phyloP scores from a whole-genome alignment of 2,329 filamentous ascomycete genomes.

The Zymoseptoria crescenta region DNA sequence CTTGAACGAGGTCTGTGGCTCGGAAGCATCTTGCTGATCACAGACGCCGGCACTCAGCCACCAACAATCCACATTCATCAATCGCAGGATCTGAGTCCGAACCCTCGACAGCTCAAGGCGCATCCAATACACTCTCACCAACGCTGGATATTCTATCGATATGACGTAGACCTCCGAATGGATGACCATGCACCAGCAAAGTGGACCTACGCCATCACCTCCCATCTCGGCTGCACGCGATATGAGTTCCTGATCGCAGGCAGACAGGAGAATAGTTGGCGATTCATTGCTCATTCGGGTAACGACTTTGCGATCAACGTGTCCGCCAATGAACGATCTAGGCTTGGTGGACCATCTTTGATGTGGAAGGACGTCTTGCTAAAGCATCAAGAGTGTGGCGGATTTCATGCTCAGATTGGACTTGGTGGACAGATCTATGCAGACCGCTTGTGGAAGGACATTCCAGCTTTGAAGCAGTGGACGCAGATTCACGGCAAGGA shows the following conservation, averaged over 20 bases:
- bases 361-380: constrained; percentile 99
- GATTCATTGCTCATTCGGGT: constrained; percentile 90
- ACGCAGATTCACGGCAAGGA: constrained; percentile 87
- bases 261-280: constrained; percentile 82
- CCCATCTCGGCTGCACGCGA: constrained; percentile 90
- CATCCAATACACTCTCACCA: constrained; percentile 82
- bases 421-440: constrained; percentile 93
- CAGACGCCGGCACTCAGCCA: constrained; percentile 73
- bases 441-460: constrained; percentile 91
- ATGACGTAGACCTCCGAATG: constrained; percentile 87
- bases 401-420: constrained; percentile 89
- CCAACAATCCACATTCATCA: constrained; percentile 94
- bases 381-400: constrained; percentile 92
- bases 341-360: constrained; percentile 79
- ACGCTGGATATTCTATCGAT: constrained; percentile 91
- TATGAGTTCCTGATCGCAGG: constrained; percentile 96
- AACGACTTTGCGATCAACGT: constrained; percentile 92
- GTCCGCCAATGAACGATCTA: constrained; percentile 73
- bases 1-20: constrained; percentile 83
- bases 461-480: constrained; percentile 91
- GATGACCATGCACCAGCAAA: constrained; percentile 66
- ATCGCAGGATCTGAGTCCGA: constrained; percentile 82
- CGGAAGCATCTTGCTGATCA: constrained; percentile 87
- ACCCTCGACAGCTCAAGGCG: constrained; percentile 73
- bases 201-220: constrained; percentile 98